Percentiles rank a stretch among this genome's conserved stretches.
Conservation (phyloP, 257 asterid genomes). For the Primulina huaijiensis region DNA sequence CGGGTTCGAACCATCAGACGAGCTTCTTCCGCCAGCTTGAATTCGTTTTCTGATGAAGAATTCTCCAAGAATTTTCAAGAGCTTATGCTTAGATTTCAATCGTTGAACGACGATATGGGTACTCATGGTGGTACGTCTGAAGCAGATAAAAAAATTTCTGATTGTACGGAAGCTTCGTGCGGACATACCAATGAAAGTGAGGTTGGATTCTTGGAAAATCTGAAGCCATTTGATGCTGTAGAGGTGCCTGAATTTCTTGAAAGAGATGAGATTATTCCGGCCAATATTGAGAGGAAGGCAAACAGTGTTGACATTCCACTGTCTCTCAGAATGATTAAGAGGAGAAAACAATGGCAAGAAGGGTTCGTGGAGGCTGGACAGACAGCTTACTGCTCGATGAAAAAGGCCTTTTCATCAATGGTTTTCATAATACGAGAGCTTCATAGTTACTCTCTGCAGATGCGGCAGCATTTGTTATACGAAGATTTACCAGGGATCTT, state of each 20-base stretch:
- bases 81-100: constrained; percentile 38
- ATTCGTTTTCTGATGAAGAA: constrained; percentile 81
- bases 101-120: constrained; percentile 29
- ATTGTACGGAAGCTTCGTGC: constrained; percentile 1
- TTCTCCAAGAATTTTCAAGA: constrained; percentile 61
- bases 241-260: constrained; percentile 54
- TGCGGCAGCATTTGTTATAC: constrained; percentile 65
- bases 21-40: constrained; percentile 52
- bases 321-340: constrained; percentile 75
- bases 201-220: constrained; percentile 28
- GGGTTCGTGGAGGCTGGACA: constrained; percentile 64
- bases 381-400: constrained; percentile 70
- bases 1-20: constrained; percentile 33
- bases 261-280: constrained; percentile 53
- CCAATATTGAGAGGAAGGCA: constrained; percentile 62
- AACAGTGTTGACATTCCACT: constrained; percentile 71
- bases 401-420: constrained; percentile 89
- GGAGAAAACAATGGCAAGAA: constrained; percentile 72
- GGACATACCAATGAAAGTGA: constrained; percentile 23
- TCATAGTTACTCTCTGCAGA: constrained; percentile 66
- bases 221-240: constrained; percentile 38
- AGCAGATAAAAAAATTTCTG: not conserved
- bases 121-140: constrained; percentile 9
- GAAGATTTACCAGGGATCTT: constrained; percentile 84
- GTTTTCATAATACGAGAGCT: constrained; percentile 92